Evolutionary conservation across 495 filamentous ascomycete genomes (phyloP).

Genomic region (Oidiodendron maius): DNA sequence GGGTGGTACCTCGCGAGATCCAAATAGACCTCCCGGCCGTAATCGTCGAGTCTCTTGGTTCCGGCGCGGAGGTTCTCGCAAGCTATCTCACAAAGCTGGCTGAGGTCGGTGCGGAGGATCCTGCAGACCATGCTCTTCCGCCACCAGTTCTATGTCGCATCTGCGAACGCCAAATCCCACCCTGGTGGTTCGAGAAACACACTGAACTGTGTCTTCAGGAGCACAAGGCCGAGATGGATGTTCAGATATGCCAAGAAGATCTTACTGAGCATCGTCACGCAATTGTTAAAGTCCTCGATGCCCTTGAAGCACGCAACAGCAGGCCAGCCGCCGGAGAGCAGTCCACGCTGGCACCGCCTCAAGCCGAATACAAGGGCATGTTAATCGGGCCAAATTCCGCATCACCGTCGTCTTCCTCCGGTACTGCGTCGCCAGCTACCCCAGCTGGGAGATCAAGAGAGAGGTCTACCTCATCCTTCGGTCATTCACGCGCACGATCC

Average conservation of each 20-base stretch:
- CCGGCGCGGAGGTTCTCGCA: conserved; percentile 90
- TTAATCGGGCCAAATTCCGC: conserved; percentile 74
- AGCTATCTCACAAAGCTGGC: conserved; percentile 86
- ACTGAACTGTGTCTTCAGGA: conserved; percentile 94
- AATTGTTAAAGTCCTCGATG: conserved; percentile 95
- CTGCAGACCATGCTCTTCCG: conserved; percentile 76
- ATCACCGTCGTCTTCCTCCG: conserved; percentile 55
- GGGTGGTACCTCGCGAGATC: conserved; percentile 79
- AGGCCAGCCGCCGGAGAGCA: conserved; percentile 55
- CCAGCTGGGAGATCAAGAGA: conserved; percentile 71
- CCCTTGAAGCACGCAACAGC: conserved; percentile 75
- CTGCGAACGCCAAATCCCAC: conserved; percentile 94
- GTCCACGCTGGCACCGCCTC: conserved; percentile 34
- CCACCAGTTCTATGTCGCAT: conserved; percentile 90
- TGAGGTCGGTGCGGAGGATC: conserved; percentile 78
- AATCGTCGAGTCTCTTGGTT: conserved; percentile 90
- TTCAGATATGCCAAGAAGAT: conserved; percentile 89
- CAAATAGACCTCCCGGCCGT: conserved; percentile 88
- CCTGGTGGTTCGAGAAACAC: conserved; percentile 99
- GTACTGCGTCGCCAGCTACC: conserved; percentile 60
- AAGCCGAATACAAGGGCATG: conserved; percentile 86
- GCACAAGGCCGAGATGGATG: conserved; percentile 94
- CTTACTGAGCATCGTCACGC: conserved; percentile 89
- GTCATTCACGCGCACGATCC: conserved; percentile 65
- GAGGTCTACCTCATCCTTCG: conserved; percentile 63